Conservation (phyloP, 2,329 filamentous ascomycete genomes). For the Phaeosphaeriaceae sp. region DNA sequence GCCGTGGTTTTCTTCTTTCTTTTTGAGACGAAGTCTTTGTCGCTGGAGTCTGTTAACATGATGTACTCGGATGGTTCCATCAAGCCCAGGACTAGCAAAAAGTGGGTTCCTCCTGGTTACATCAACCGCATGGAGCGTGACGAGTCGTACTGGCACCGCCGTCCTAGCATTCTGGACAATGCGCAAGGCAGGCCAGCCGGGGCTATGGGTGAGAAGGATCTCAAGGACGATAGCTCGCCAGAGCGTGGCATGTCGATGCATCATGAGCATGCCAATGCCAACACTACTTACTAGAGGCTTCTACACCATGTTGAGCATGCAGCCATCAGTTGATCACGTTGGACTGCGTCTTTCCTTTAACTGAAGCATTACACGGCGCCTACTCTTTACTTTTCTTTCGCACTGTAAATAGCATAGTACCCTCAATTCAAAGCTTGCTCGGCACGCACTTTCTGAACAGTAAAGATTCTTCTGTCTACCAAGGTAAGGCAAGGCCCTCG, state of each 20-base stretch:
- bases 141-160: conserved; percentile 33
- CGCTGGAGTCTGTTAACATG: conserved; percentile 45
- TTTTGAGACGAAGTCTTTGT: conserved; percentile 42
- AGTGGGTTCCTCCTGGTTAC: conserved; percentile 44
- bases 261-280: conserved; percentile 19
- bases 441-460: neutral
- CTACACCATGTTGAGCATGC: neutral
- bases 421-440: neutral
- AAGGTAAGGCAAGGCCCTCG: neutral
- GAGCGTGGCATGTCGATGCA: conserved; percentile 30
- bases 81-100: conserved; percentile 39
- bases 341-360: neutral
- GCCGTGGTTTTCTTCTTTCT: conserved; percentile 44
- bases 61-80: conserved; percentile 42
- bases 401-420: conserved; percentile 10
- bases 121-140: conserved; percentile 39
- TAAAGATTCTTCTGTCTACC: neutral
- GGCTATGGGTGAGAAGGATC: conserved; percentile 27
- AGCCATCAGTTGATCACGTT: neutral
- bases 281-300: conserved; percentile 5
- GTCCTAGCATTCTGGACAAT: conserved; percentile 26
- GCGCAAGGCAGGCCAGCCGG: conserved; percentile 7
- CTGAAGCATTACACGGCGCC: neutral
- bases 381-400: neutral
- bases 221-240: conserved; percentile 29